phyloP scores from a whole-genome alignment of 1,139 yeast species.

The Candida sojae region DNA sequence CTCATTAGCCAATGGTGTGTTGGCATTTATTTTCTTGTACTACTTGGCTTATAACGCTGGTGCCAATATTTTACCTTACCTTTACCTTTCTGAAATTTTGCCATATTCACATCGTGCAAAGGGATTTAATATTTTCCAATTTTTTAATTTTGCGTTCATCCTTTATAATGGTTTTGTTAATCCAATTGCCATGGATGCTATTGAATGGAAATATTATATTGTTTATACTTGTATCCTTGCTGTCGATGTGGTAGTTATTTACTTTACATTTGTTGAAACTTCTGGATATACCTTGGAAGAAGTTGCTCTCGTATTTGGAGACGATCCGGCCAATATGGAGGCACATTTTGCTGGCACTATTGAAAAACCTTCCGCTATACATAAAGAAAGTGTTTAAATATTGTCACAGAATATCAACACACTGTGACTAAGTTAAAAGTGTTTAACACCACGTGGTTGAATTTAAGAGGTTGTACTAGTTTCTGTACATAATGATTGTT shows the following conservation, averaged over 20 bases:
- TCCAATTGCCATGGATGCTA: conserved; percentile 60
- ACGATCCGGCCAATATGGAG: conserved; percentile 7
- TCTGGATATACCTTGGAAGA: conserved; percentile 56
- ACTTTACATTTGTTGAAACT: conserved; percentile 51
- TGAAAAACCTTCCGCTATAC: not conserved
- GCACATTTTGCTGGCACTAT: not conserved
- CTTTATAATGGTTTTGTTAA: conserved; percentile 48
- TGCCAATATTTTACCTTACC: conserved; percentile 35
- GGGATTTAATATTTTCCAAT: conserved; percentile 37
- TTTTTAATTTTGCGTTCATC: conserved; percentile 24
- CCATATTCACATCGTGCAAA: conserved; percentile 49
- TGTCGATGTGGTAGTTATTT: conserved; percentile 38
- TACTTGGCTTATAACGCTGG: conserved; percentile 37
- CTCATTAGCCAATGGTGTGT: conserved; percentile 41
- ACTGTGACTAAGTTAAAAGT: too few relatives aligned
- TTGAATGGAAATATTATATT: conserved; percentile 62
- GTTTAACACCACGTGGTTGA: too few relatives aligned
- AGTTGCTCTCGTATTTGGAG: conserved; percentile 50
- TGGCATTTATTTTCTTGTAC: conserved; percentile 48
- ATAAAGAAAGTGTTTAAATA: not conserved
- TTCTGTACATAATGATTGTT: too few relatives aligned
- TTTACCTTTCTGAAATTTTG: conserved; percentile 41
- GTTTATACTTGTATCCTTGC: conserved; percentile 46
- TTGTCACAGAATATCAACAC: not conserved
- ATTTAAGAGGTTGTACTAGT: too few relatives aligned